Conservation (phyloP, 2,329 filamentous ascomycete species). For the Trichoderma sp. region DNA sequence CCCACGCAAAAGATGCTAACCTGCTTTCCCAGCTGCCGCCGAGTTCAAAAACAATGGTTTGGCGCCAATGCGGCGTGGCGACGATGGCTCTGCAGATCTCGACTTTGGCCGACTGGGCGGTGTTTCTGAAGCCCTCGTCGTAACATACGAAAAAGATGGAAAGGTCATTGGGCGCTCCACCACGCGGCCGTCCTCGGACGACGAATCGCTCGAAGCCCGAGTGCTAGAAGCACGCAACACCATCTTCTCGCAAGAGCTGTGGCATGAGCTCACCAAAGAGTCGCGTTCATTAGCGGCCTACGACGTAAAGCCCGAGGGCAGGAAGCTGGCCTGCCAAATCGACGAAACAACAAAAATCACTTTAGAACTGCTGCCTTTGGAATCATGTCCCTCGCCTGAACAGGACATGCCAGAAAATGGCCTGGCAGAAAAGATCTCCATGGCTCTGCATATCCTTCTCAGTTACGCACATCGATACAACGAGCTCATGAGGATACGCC, state of each 20-base stretch:
- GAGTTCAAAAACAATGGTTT: conserved; percentile 71
- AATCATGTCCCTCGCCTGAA: conserved; percentile 40
- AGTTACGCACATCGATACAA: conserved; percentile 77
- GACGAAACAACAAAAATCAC: conserved; percentile 57
- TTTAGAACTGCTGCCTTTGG: conserved; percentile 68
- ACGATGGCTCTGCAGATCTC: conserved; percentile 73
- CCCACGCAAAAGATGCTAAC: conserved; percentile 32
- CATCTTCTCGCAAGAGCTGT: conserved; percentile 82
- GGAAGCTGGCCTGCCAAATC: conserved; percentile 58
- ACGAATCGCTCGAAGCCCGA: conserved; percentile 60
- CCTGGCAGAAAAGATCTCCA: conserved; percentile 65
- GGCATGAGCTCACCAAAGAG: conserved; percentile 85
- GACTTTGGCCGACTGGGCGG: conserved; percentile 60
- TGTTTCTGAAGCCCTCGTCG: conserved; percentile 63
- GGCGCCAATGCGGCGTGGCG: conserved; percentile 72
- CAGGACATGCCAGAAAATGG: conserved; percentile 44
- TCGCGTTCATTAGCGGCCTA: conserved; percentile 71
- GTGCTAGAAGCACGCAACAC: conserved; percentile 78
- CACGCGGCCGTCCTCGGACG: conserved; percentile 55
- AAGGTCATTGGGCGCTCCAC: conserved; percentile 59
- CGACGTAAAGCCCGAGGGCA: conserved; percentile 65
- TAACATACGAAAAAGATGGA: conserved; percentile 63
- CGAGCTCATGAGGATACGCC: conserved; percentile 66
- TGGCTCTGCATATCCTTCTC: conserved; percentile 74
- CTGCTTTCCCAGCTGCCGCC: conserved; percentile 47